Percentiles rank a stretch among this genome's conserved stretches.
These are phyloP conservation scores for Colletotrichum incanum DNA, from an alignment of 2,329 filamentous ascomycete species.

Conservation along the genomic window DNA sequence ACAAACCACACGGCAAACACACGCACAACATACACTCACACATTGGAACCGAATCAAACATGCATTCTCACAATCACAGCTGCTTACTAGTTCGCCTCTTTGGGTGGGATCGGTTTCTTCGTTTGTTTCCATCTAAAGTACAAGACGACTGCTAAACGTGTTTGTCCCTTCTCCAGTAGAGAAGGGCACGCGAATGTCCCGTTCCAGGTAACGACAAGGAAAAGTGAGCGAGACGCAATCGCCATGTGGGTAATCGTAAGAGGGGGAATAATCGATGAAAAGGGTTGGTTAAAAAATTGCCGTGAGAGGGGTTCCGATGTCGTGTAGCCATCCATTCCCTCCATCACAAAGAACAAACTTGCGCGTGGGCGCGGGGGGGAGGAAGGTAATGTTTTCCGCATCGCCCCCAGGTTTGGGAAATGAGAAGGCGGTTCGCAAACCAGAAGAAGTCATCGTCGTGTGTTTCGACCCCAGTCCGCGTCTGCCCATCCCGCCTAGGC, in stretches of 20 bases:
- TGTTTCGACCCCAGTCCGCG: not conserved
- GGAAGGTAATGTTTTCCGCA: not conserved
- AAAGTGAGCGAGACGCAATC: conserved; percentile 33
- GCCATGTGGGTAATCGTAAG: conserved; percentile 37
- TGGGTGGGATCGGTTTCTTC: not conserved
- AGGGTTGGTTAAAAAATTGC: not conserved
- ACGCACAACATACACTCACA: not conserved
- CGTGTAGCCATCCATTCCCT: not conserved
- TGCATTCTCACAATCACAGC: not conserved
- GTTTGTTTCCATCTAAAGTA: conserved; percentile 2
- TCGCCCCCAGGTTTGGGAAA: not conserved
- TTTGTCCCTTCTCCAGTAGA: not conserved
- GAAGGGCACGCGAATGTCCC: not conserved
- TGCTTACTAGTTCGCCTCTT: not conserved
- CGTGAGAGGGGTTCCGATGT: not conserved
- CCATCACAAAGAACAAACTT: not conserved
- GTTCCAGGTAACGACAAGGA: conserved; percentile 13
- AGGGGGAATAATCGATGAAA: conserved; percentile 5
- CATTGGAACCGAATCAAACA: not conserved
- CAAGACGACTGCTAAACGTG: not conserved
- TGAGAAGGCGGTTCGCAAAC: not conserved
- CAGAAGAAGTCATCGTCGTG: not conserved
- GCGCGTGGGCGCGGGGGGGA: not conserved
- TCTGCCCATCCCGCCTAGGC: not conserved
- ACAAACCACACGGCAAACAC: conserved; percentile 13